Percentiles rank a stretch among this genome's conserved stretches.
Evolutionary conservation across 805 yeast genomes (phyloP).

Genomic region (Candida lessepsii): DNA sequence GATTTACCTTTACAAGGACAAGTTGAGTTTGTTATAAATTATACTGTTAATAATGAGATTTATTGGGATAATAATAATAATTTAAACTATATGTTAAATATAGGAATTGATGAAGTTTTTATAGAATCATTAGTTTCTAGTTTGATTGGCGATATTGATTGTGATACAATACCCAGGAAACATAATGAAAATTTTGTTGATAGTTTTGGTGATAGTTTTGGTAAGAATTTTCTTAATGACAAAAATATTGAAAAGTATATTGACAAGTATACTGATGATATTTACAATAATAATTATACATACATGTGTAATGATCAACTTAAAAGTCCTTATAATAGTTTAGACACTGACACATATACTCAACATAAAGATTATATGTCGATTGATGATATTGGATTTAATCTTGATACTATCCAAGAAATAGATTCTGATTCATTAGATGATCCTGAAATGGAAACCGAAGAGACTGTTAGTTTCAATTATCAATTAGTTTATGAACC

Average conservation of each 20-base stretch:
- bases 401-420: conserved; percentile 19
- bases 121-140: not conserved
- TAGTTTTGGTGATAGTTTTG: too few species aligned
- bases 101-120: conserved; percentile 19
- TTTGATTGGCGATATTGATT: too few species aligned
- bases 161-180: too few species aligned
- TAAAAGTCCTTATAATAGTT: too few species aligned
- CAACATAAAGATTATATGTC: too few species aligned
- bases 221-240: too few species aligned
- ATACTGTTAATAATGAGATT: conserved; percentile 25
- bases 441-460: not conserved
- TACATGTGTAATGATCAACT: not conserved
- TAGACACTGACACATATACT: too few species aligned
- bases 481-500: conserved; percentile 5
- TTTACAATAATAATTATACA: not conserved
- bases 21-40: conserved; percentile 23
- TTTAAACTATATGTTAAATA: conserved; percentile 25
- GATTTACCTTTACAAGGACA: conserved; percentile 21
- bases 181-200: too few species aligned
- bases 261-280: too few species aligned
- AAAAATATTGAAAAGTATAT: too few species aligned
- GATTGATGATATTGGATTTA: too few species aligned
- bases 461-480: not conserved
- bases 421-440: conserved; percentile 11
- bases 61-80: conserved; percentile 41